These are phyloP conservation scores for Aspergillus cristatus DNA, from an alignment of 495 filamentous ascomycete species.

Conservation along the genomic window DNA sequence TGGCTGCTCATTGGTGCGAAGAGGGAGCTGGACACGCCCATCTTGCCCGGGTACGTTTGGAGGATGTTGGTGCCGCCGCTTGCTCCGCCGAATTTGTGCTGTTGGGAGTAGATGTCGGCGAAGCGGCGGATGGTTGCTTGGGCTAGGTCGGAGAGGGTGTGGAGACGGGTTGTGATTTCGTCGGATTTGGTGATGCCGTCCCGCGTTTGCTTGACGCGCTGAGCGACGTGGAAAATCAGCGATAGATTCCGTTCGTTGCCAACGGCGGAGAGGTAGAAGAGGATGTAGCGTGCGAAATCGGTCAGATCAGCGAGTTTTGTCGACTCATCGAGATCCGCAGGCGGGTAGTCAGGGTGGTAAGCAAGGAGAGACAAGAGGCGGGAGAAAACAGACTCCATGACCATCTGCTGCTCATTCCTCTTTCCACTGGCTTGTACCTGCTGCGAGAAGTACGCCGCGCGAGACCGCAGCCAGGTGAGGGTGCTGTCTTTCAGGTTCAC, in stretches of 20 bases:
- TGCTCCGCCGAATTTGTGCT: slow-evolving; percentile 44
- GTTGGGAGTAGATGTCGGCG: slow-evolving; percentile 50
- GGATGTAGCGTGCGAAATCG: slow-evolving; percentile 75
- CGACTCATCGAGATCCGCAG: slow-evolving; percentile 34
- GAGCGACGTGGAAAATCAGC: slow-evolving; percentile 83
- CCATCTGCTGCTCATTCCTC: slow-evolving; percentile 40
- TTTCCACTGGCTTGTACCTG: slow-evolving; percentile 28
- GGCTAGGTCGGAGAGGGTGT: slow-evolving; percentile 81
- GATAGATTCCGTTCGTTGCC: slow-evolving; percentile 80
- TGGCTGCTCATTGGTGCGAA: slow-evolving; percentile 69
- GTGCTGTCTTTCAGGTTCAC: slow-evolving; percentile 56
- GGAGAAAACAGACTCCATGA: slow-evolving; percentile 78
- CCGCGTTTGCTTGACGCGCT: slow-evolving; percentile 82
- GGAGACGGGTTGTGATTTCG: slow-evolving; percentile 51
- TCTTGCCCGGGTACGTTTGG: slow-evolving; percentile 71
- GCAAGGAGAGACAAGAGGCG: slow-evolving; percentile 80
- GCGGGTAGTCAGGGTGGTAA: slow-evolving; percentile 85
- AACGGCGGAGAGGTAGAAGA: slow-evolving; percentile 79
- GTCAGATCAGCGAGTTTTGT: slow-evolving; percentile 56
- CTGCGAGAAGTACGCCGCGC: slow-evolving; percentile 43
- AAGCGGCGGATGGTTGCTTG: slow-evolving; percentile 75
- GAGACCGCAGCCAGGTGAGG: slow-evolving; percentile 81
- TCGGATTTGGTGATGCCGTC: slow-evolving; percentile 58
- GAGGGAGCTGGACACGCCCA: slow-evolving; percentile 67
- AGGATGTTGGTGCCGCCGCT: slow-evolving; percentile 64